Percentiles rank a stretch among this genome's conserved stretches.
phyloP scores from a whole-genome alignment of 2,329 filamentous ascomycete genomes.

The Trichoderma sp. region DNA sequence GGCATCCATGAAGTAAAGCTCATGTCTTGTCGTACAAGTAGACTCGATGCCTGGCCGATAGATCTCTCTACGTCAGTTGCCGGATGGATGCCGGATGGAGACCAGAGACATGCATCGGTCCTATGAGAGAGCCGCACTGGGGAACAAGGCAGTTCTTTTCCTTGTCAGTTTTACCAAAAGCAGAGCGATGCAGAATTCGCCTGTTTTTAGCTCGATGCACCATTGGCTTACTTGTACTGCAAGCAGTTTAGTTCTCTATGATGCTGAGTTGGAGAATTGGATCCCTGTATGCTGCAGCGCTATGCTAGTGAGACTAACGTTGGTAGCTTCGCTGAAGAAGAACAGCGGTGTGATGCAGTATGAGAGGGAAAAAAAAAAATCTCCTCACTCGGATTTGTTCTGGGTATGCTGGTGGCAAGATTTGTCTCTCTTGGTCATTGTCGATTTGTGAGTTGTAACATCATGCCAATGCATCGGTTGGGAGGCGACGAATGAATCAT shows the following conservation, averaged over 20 bases:
- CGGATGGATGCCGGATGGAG: neutral
- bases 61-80: neutral
- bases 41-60: neutral
- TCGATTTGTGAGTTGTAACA: neutral
- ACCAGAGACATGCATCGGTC: neutral
- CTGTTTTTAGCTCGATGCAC: neutral
- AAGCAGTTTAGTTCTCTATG: neutral
- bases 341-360: slow-evolving; percentile 15
- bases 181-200: neutral
- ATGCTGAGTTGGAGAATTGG: slow-evolving; percentile 1
- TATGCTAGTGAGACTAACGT: neutral
- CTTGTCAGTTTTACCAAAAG: neutral
- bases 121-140: neutral
- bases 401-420: neutral
- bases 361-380: neutral
- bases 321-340: neutral
- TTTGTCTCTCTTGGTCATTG: neutral
- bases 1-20: neutral
- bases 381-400: neutral
- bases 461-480: neutral
- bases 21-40: neutral
- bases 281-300: slow-evolving; percentile 8
- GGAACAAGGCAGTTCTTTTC: neutral
- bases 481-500: neutral
- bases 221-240: neutral